Conservation (phyloP, 257 asterid genomes). For the Lycium barbarum region DNA sequence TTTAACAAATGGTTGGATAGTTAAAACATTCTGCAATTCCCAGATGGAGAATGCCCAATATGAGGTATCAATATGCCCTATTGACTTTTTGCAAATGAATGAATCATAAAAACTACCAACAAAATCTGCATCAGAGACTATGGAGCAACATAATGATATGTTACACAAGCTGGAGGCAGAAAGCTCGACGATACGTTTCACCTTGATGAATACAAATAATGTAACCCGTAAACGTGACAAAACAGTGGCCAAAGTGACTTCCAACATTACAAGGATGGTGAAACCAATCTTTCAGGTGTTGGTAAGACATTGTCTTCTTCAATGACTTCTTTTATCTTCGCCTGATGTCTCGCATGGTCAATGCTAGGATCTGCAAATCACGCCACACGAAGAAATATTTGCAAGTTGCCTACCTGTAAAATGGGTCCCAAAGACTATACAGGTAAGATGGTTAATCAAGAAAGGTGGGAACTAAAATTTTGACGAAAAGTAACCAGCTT, state of each 20-base stretch:
- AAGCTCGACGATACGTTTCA: not conserved
- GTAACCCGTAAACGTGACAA: conserved; percentile 1
- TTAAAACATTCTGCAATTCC: not conserved
- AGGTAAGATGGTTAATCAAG: conserved; percentile 13
- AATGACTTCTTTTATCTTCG: not conserved
- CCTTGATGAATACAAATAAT: conserved; percentile 5
- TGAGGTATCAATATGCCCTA: conserved; percentile 1
- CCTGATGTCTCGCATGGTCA: not conserved
- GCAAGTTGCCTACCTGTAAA: conserved; percentile 27
- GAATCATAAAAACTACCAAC: not conserved
- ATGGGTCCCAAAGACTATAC: not conserved
- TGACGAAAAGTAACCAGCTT: not conserved
- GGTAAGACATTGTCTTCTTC: not conserved
- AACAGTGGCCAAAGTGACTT: not conserved
- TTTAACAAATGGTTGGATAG: not conserved
- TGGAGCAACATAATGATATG: not conserved
- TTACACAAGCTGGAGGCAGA: conserved; percentile 12
- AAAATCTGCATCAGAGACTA: not conserved
- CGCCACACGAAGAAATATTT: not conserved
- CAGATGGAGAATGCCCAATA: not conserved
- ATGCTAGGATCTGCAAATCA: not conserved
- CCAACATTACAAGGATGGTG: conserved; percentile 10
- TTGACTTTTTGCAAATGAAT: not conserved
- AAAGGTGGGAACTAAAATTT: conserved; percentile 13
- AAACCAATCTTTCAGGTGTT: conserved; percentile 17